A percentile compares a stretch with the other conserved stretches of the same genome.
phyloP scores from a whole-genome alignment of 108 stramenopile genomes.

The Discostella stelligeroides region DNA sequence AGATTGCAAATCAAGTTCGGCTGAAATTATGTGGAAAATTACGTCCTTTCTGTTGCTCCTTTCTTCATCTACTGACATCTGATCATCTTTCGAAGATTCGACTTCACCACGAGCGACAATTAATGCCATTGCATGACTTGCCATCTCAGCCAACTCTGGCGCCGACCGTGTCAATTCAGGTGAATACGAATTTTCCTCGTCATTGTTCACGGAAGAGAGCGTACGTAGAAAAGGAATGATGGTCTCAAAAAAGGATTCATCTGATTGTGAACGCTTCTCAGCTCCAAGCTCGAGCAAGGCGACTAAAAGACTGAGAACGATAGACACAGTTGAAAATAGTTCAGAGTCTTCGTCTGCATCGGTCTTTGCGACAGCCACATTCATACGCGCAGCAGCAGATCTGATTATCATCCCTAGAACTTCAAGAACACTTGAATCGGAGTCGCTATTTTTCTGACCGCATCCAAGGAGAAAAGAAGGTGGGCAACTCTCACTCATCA shows the following conservation, averaged over 20 bases:
- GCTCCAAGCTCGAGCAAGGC: conserved; percentile 79
- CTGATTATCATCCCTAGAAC: conserved; percentile 34
- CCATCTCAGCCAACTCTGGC: conserved; percentile 75
- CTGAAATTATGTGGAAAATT: conserved; percentile 35
- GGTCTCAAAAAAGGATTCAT: conserved; percentile 57
- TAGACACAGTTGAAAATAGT: conserved; percentile 61
- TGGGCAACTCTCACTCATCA: conserved; percentile 66
- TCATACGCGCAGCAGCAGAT: conserved; percentile 31
- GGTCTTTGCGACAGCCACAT: background rate
- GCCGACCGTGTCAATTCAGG: conserved; percentile 16
- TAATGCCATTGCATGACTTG: conserved; percentile 77
- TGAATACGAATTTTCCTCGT: background rate
- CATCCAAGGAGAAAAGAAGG: conserved; percentile 53
- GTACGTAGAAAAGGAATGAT: conserved; percentile 52
- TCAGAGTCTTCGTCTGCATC: conserved; percentile 24
- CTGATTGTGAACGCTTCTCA: conserved; percentile 51
- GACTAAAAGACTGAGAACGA: conserved; percentile 72
- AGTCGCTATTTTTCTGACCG: conserved; percentile 27
- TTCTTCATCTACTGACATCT: conserved; percentile 1
- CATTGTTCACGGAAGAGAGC: conserved; percentile 30
- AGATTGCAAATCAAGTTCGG: conserved; percentile 67
- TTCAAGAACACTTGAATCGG: conserved; percentile 37
- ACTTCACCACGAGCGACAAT: conserved; percentile 55
- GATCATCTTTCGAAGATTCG: background rate
- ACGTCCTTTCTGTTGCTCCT: conserved; percentile 18